These are phyloP conservation scores for Solanum chacoense DNA, from an alignment of 305 asterid genomes.

Conservation along the genomic window DNA sequence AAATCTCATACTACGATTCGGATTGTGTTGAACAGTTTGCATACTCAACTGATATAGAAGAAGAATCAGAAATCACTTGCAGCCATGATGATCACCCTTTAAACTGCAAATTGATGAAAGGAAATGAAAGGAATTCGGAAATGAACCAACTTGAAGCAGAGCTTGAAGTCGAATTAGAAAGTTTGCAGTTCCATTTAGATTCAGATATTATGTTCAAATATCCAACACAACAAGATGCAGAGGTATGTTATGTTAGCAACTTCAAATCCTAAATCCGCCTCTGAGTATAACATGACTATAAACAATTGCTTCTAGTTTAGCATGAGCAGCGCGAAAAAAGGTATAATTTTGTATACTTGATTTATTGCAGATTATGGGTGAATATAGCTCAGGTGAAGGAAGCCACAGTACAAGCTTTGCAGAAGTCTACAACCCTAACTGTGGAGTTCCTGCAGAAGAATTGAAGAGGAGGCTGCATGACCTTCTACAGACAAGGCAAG, in stretches of 20 bases:
- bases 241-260: constrained; percentile 23
- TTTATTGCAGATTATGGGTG: constrained; percentile 24
- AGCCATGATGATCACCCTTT: constrained; percentile 2
- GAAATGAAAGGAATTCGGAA: constrained; percentile 20
- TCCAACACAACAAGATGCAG: constrained; percentile 17
- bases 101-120: neutral
- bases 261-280: neutral
- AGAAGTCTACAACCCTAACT: constrained; percentile 16
- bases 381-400: constrained; percentile 31
- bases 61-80: constrained; percentile 9
- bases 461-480: constrained; percentile 49
- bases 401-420: constrained; percentile 11
- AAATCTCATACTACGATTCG: neutral
- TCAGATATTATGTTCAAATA: constrained; percentile 10
- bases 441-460: constrained; percentile 44
- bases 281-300: neutral
- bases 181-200: constrained; percentile 32
- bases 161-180: constrained; percentile 48
- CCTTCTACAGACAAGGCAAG: constrained; percentile 42
- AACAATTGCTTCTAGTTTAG: neutral
- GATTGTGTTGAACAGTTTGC: constrained; percentile 9
- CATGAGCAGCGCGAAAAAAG: neutral
- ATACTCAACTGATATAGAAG: constrained; percentile 10
- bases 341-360: neutral
- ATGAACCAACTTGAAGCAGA: constrained; percentile 59